A percentile compares a stretch with the other conserved stretches of the same genome.
Conservation (phyloP, 2,329 filamentous ascomycete genomes). For the Aspergillus sojae region DNA sequence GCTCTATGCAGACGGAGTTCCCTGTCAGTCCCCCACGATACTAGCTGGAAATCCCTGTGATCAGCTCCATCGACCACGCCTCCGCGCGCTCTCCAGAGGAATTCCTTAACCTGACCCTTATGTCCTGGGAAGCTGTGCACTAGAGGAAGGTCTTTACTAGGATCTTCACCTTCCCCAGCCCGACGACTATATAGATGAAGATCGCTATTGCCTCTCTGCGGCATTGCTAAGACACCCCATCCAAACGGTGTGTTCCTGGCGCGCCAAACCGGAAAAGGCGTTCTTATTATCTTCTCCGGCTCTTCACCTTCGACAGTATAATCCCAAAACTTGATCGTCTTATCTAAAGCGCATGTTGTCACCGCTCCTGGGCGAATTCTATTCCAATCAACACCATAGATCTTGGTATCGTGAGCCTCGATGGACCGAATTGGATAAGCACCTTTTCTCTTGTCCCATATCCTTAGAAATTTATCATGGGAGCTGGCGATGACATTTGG, state of each 20-base stretch:
- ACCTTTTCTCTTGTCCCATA: slow-evolving; percentile 86
- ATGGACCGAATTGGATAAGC: slow-evolving; percentile 80
- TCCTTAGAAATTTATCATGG: slow-evolving; percentile 82
- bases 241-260: slow-evolving; percentile 91
- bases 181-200: slow-evolving; percentile 80
- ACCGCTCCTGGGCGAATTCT: slow-evolving; percentile 71
- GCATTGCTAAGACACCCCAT: slow-evolving; percentile 83
- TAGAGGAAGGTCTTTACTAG: slow-evolving; percentile 41
- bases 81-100: slow-evolving; percentile 83
- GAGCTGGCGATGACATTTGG: slow-evolving; percentile 86
- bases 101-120: slow-evolving; percentile 77
- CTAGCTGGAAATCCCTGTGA: slow-evolving; percentile 85
- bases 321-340: slow-evolving; percentile 93
- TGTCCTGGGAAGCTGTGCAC: slow-evolving; percentile 59
- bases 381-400: slow-evolving; percentile 96
- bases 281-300: slow-evolving; percentile 76
- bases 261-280: slow-evolving; percentile 86
- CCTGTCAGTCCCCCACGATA: slow-evolving; percentile 89
- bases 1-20: slow-evolving; percentile 78
- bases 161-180: slow-evolving; percentile 41
- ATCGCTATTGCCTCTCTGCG: slow-evolving; percentile 82
- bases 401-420: slow-evolving; percentile 86
- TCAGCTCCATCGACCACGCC: slow-evolving; percentile 70
- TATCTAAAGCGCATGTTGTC: slow-evolving; percentile 87
- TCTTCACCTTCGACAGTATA: slow-evolving; percentile 65